Evolutionary conservation across 805 yeast species (phyloP), one percentile per base, ranked within the genome.

Genomic region (Lachancea fermentati): DNA sequence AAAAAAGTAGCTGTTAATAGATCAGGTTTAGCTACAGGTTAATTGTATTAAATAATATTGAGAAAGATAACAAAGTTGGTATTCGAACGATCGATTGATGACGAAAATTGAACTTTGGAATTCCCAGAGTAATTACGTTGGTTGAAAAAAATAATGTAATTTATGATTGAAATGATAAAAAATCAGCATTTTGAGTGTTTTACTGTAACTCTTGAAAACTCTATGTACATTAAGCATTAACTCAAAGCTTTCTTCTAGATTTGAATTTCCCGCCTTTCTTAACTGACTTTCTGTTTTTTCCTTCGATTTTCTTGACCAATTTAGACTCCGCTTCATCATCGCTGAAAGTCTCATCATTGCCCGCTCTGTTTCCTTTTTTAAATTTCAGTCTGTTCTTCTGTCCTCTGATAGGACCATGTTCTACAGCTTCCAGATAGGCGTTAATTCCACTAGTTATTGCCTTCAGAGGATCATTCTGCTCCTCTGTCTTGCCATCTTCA

Each of bases 361-460:
- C 69, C 22, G 73, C 73, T 36, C 70, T 69, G 39, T 71, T 69
- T 36, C 78, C 73, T 60, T 82, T 79, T 66, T 83, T 85, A 68
- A 78, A 91, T 66, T 88, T 91, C 72, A 91, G 76, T 67, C 79
- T 87, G 64, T 89, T 89, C 68, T 78, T 79, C 69, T 86, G 96
- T 43, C 97, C 96, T 64, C 96, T 81, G 3, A 88, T 79, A 22
- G 97, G 97, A 17, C 93, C 97, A 52, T 83, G 85, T 61, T 78
- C 82, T 17, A 93, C 87, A 5, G 98, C 98, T 47, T 88, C 96
- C 49, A 88, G 76, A 60, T 93, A 93, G 0, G 97, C 97, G 57
- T 85, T 85, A 49, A 91, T 76, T 13, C 96, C 95, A 34, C 66
- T 65, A 4, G 73, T 66, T 30, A 70, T 65, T 12, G 69, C 48